Evolutionary conservation across 441 rosid genomes (phyloP), one percentile per base, ranked within the genome.

Genomic region (Lepidium campestre): DNA sequence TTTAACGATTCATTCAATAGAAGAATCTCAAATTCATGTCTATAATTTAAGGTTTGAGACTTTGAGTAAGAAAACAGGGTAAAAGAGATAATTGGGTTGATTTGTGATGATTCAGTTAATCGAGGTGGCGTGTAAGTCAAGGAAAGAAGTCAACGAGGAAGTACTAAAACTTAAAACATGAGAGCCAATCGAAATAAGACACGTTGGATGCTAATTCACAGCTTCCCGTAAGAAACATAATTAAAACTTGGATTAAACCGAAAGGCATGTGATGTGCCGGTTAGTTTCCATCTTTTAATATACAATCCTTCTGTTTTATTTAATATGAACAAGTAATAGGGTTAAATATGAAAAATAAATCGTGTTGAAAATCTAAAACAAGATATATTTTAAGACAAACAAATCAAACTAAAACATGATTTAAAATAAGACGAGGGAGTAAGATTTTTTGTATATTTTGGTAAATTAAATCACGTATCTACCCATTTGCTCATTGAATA

Each of bases 211-310:
- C 6, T 6, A 44, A 35, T 13, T 65, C 29, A 59, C 59, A 23
- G 37, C 10, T 55, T 53, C 22, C 56, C 53, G 4, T 45, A 53
- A 61, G 47, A 56, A 57, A 71, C 65, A 64, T 64, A 56, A n/a
- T 65, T 57, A 64, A 64, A 49, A 65, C 49, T 57, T 72, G 42
- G 76, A 50, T 57, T 72, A 72, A 58, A 50, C 67, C 41, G 44
- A 14, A 66, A 73, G 63, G 50, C 72, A 73, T 66, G 75, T 63
- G 75, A 49, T 25, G 62, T 39, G 35, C 45, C 32, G 6, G n/a
- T 7, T 34, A 4, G 9, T 41, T 57, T 55, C 13, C n/a, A n/a
- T n/a, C n/a, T n/a, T n/a, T n/a, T n/a, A n/a, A n/a, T n/a, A n/a
- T n/a, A n/a, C n/a, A n/a, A n/a, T n/a, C n/a, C n/a, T n/a, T n/a